phyloP scores from a whole-genome alignment of 1,284 basidiomycete genomes.

The Tilletia walkeri region DNA sequence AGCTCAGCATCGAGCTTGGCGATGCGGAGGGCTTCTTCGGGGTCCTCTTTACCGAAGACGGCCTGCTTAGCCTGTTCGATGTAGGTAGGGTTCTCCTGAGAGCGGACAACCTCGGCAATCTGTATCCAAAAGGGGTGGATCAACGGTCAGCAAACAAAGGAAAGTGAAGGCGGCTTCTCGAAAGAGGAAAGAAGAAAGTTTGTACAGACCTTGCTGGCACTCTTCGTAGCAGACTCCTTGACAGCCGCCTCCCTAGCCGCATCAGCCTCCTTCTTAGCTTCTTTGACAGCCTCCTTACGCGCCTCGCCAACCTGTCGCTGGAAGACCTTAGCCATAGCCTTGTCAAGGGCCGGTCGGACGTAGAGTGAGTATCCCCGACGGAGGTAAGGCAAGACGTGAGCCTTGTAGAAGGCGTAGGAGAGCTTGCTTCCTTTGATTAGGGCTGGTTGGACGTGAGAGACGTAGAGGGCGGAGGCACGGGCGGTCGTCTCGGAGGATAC shows the following conservation, averaged over 20 bases:
- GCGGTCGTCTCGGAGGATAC: conserved; percentile 34
- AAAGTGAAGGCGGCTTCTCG: neutral
- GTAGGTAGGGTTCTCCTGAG: conserved; percentile 34
- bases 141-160: too few species aligned
- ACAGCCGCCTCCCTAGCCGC: conserved; percentile 35
- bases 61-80: conserved; percentile 40
- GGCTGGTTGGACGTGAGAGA: conserved; percentile 27
- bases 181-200: neutral
- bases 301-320: conserved; percentile 11
- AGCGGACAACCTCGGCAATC: conserved; percentile 22
- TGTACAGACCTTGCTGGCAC: conserved; percentile 2
- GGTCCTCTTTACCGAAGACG: conserved; percentile 26
- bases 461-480: conserved; percentile 22
- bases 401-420: conserved; percentile 24
- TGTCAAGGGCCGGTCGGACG: conserved; percentile 44
- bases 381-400: conserved; percentile 40
- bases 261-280: conserved; percentile 26
- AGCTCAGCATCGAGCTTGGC: conserved; percentile 45
- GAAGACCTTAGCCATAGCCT: conserved; percentile 36
- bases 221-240: conserved; percentile 21
- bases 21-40: conserved; percentile 32
- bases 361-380: conserved; percentile 42
- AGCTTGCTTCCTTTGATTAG: conserved; percentile 3
- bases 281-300: conserved; percentile 21
- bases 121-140: neutral